These are phyloP conservation scores for Saposhnikovia divaricata DNA, from an alignment of 129 eudicot species.

Conservation along the genomic window DNA sequence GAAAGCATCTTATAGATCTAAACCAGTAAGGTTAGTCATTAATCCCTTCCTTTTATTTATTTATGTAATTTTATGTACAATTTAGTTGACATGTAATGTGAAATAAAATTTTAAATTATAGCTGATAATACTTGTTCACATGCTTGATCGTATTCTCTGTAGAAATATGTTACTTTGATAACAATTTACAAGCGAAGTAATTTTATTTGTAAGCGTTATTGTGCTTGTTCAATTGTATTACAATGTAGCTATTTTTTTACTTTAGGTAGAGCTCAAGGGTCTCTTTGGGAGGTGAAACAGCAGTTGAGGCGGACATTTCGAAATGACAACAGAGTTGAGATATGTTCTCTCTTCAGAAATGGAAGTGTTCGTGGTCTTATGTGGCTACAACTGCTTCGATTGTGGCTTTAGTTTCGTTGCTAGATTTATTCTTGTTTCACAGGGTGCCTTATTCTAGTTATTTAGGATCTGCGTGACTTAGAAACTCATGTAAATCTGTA, in stretches of 20 bases:
- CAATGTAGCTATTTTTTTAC: neutral
- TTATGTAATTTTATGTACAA: neutral
- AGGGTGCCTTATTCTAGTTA: too few species aligned
- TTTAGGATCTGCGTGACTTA: too few species aligned
- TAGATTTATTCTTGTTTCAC: too few species aligned
- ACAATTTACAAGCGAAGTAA: neutral
- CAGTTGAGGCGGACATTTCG: too few species aligned
- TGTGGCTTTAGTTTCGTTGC: slow-evolving; percentile 40
- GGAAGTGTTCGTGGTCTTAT: slow-evolving; percentile 75
- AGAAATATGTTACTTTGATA: neutral
- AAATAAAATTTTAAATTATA: neutral
- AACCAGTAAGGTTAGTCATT: neutral
- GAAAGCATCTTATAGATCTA: slow-evolving; percentile 1
- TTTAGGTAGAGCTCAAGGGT: neutral
- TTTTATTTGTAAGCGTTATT: neutral
- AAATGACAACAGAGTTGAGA: too few species aligned
- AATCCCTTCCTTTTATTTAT: neutral
- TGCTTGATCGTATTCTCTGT: neutral
- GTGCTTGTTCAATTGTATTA: neutral
- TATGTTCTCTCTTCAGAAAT: slow-evolving; percentile 60
- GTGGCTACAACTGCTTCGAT: slow-evolving; percentile 44
- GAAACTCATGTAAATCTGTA: too few species aligned
- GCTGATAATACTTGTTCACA: neutral
- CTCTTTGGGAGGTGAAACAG: too few species aligned
- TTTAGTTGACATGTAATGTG: neutral